Conservation (phyloP, 768 basidiomycete species). For the Leccinum sublutescens region DNA sequence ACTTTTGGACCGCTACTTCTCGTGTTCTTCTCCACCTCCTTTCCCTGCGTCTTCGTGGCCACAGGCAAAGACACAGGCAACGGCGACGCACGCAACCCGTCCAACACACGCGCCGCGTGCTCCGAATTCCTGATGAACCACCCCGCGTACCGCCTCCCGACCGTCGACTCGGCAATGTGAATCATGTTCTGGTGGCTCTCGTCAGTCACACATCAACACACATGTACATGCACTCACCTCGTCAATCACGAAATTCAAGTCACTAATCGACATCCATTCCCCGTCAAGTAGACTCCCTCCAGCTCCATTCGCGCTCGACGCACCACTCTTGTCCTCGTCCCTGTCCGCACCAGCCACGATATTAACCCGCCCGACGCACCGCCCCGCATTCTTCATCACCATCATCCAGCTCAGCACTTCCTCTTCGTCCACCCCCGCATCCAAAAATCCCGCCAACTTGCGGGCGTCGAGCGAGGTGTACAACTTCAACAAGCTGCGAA, state of each 20-base stretch:
- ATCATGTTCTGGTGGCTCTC: conserved; percentile 70
- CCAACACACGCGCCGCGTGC: conserved; percentile 82
- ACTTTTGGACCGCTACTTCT: conserved; percentile 54
- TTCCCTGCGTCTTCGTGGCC: conserved; percentile 8
- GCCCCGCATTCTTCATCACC: conserved; percentile 88
- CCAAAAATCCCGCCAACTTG: conserved; percentile 90
- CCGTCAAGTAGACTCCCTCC: conserved; percentile 73
- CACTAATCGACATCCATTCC: conserved; percentile 84
- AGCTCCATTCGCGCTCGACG: neutral
- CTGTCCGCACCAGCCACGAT: conserved; percentile 43
- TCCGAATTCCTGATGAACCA: conserved; percentile 98
- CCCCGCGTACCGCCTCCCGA: conserved; percentile 89
- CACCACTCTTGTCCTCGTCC: conserved; percentile 30
- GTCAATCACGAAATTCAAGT: conserved; percentile 93
- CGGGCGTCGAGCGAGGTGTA: conserved; percentile 91
- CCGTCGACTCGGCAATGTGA: conserved; percentile 91
- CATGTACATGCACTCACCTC: conserved; percentile 53
- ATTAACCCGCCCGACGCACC: conserved; percentile 55
- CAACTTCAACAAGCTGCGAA: conserved; percentile 90
- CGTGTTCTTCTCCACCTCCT: conserved; percentile 19
- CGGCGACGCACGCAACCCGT: conserved; percentile 64
- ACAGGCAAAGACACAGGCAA: conserved; percentile 36
- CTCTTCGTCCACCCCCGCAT: conserved; percentile 75
- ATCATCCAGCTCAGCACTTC: conserved; percentile 96
- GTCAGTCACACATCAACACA: neutral